Conservation (phyloP, 345 rosid genomes). For the Acer negundo region DNA sequence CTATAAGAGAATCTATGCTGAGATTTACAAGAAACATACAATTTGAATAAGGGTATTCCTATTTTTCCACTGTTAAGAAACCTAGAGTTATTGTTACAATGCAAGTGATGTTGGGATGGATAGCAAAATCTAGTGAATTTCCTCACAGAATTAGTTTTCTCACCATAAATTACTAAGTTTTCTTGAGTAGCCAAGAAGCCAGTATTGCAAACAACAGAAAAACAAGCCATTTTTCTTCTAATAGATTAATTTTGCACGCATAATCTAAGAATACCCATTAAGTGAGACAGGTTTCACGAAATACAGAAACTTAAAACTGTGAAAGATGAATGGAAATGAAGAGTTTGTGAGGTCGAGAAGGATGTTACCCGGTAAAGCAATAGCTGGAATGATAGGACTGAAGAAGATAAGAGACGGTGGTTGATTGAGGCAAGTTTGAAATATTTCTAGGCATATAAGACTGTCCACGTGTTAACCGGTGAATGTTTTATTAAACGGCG, state of each 20-base stretch:
- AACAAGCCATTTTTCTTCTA: conserved; percentile 50
- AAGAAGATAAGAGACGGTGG: neutral
- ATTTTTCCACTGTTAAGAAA: conserved; percentile 30
- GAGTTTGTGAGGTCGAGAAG: neutral
- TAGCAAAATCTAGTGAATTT: conserved; percentile 19
- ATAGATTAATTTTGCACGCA: conserved; percentile 3
- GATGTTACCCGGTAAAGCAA: neutral
- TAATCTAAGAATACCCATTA: conserved; percentile 12
- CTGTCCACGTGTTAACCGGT: neutral
- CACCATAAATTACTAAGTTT: conserved; percentile 25
- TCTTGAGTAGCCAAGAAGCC: conserved; percentile 39
- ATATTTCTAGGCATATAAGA: neutral
- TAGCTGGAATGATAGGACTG: neutral
- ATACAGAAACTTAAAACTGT: neutral
- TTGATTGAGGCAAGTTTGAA: neutral
- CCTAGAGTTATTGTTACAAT: conserved; percentile 37
- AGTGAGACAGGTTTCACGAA: neutral
- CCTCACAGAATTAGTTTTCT: conserved; percentile 33
- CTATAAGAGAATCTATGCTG: conserved; percentile 41
- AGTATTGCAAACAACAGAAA: conserved; percentile 55
- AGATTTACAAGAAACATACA: conserved; percentile 36
- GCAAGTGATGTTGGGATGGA: conserved; percentile 33
- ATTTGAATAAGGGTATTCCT: conserved; percentile 30
- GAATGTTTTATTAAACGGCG: too few species aligned
- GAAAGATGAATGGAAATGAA: neutral